These are phyloP conservation scores for Podaxis mareebaensis DNA, from an alignment of 768 basidiomycete genomes.

Conservation along the genomic window DNA sequence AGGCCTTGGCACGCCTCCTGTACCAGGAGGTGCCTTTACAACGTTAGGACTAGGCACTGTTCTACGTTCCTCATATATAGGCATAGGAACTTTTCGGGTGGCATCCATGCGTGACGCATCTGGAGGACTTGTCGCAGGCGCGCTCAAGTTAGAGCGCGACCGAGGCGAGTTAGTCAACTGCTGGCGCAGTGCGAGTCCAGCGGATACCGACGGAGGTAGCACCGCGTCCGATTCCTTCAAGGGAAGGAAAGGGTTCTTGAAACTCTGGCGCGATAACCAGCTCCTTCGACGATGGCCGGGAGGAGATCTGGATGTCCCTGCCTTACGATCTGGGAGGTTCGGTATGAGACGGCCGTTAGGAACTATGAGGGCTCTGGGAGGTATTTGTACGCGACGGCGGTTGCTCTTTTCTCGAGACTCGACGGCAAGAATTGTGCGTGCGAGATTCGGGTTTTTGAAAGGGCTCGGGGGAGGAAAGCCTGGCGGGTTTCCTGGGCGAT, in stretches of 20 bases:
- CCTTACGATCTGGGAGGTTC: conserved; percentile 24
- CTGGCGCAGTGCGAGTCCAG: conserved; percentile 20
- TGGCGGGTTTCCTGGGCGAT: conserved; percentile 25
- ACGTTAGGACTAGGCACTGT: not conserved
- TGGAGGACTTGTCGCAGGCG: conserved; percentile 21
- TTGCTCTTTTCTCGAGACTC: conserved; percentile 3
- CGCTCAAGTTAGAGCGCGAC: conserved; percentile 18
- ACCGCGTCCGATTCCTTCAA: conserved; percentile 30
- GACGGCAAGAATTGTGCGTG: conserved; percentile 20
- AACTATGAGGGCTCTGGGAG: conserved; percentile 25
- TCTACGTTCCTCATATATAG: conserved; percentile 7
- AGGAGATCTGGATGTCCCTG: conserved; percentile 33
- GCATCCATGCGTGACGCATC: not conserved
- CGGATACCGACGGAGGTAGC: conserved; percentile 20
- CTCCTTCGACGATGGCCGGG: conserved; percentile 27
- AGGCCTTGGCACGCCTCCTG: conserved; percentile 5
- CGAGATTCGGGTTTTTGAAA: conserved; percentile 24
- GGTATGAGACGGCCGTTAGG: conserved; percentile 26
- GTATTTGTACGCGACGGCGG: conserved; percentile 18
- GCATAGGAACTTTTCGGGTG: conserved; percentile 1
- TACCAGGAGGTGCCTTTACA: not conserved
- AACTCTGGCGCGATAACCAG: conserved; percentile 30
- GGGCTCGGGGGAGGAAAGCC: conserved; percentile 27
- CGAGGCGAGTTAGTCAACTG: conserved; percentile 1
- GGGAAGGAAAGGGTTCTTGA: conserved; percentile 41